These are phyloP conservation scores for Fraxinus dipetala DNA, from an alignment of 305 asterid species.

Conservation along the genomic window DNA sequence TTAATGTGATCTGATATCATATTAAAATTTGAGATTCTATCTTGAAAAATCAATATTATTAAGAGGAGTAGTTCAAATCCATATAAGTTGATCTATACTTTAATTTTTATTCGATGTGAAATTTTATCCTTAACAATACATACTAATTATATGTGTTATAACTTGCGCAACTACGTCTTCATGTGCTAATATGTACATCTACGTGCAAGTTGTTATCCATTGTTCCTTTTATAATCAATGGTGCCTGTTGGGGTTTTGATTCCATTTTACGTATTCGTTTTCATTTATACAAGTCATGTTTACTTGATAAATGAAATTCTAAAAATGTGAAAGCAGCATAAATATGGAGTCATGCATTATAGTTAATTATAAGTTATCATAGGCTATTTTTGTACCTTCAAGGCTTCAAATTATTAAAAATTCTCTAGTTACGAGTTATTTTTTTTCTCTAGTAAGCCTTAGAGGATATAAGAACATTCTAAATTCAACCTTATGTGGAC, in stretches of 20 bases:
- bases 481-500: background rate
- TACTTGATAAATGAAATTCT: background rate
- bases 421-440: background rate
- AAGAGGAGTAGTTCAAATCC: background rate
- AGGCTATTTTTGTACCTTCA: background rate
- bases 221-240: background rate
- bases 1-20: background rate
- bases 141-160: background rate
- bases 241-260: background rate
- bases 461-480: background rate
- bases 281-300: background rate
- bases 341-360: background rate
- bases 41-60: too few relatives aligned
- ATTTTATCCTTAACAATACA: background rate
- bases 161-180: background rate
- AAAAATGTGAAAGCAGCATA: background rate
- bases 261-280: background rate
- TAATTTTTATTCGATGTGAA: background rate
- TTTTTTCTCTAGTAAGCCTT: background rate
- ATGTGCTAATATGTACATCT: background rate
- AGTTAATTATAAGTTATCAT: background rate
- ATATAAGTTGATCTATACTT: background rate
- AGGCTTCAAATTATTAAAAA: background rate
- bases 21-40: background rate
- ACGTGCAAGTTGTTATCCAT: background rate